Base-by-base conservation (phyloP, 805 yeast species). In the Maudiozyma barnettii region DNA sequence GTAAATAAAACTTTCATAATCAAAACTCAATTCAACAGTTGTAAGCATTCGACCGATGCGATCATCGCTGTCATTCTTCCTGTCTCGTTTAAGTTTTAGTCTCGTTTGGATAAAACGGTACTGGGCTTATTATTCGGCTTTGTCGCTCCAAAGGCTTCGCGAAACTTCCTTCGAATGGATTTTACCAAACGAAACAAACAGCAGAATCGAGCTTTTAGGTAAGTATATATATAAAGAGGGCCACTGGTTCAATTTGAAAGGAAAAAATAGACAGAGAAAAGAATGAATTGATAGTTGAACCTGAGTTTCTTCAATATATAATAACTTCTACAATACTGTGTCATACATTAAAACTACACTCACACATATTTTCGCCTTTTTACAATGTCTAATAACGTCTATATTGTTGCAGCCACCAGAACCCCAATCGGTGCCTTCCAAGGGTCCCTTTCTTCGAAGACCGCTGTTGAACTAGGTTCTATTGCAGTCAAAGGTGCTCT, bases 381-480 rank as follows among this genome's bases (percentile, higher is more conserved):
- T 16, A 39, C 22, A 23, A 67, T 65, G 70, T 61, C 69, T 47
- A 63, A 66, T 16, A 62, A 66, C 54, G 99, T 89, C 44, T 91
- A 91, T 70, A 88, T 93, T 65, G 98, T 90, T 48, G 72, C 96
- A 35, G 76, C 87, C 45, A 81, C 96, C 44, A 84, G 99, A 75
- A 93, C 99, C 19, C 99, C 99, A 59, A 78, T 93, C 59, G 99
- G 98, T 39, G 82, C 96, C 14, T 86, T 93, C 73, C 93, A 84
- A 66, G 97, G 99, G 47, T 64, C 79, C 2, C 75, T 93, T 41
- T 67, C 93, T 35, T 76, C 93, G 33, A 76, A 85, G 59, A 70
- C 79, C 44, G 89, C 83, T 63, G 79, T 82, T 49, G 98, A 91
- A 62, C 76, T 93, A 48, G 99, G 99, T 46, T 79, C 95, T 23